Conservation (phyloP, 345 rosid species). For the Physaria fendleri region DNA sequence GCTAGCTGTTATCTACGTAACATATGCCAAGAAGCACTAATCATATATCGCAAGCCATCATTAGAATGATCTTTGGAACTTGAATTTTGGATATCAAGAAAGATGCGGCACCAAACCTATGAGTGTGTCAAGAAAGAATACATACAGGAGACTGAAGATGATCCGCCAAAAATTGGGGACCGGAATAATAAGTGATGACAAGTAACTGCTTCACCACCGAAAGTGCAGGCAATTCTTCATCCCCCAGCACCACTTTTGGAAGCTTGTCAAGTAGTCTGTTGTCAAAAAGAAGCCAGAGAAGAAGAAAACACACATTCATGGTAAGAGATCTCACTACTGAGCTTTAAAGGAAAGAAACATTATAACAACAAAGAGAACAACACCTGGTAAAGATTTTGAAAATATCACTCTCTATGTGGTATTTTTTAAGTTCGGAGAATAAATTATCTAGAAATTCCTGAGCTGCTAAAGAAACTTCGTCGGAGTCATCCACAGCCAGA, state of each 20-base stretch:
- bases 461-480: conserved; percentile 62
- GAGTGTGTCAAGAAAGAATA: conserved; percentile 26
- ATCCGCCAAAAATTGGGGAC: conserved; percentile 63
- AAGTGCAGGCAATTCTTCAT: conserved; percentile 62
- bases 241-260: conserved; percentile 70
- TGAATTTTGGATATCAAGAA: conserved; percentile 4
- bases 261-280: conserved; percentile 79
- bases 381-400: conserved; percentile 65
- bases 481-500: conserved; percentile 70
- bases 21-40: too few relatives aligned
- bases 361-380: conserved; percentile 15
- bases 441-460: conserved; percentile 53
- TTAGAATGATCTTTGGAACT: not conserved
- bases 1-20: too few relatives aligned
- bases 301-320: not conserved
- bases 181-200: conserved; percentile 69
- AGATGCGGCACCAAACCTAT: conserved; percentile 17
- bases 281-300: not conserved
- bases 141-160: conserved; percentile 89
- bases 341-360: conserved; percentile 4
- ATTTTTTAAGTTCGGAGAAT: conserved; percentile 35
- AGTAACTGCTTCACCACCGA: conserved; percentile 75
- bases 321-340: not conserved
- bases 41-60: too few relatives aligned
- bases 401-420: conserved; percentile 45